These are phyloP conservation scores for Teunomyces gatunensis DNA, from an alignment of 805 yeast species.

Conservation along the genomic window DNA sequence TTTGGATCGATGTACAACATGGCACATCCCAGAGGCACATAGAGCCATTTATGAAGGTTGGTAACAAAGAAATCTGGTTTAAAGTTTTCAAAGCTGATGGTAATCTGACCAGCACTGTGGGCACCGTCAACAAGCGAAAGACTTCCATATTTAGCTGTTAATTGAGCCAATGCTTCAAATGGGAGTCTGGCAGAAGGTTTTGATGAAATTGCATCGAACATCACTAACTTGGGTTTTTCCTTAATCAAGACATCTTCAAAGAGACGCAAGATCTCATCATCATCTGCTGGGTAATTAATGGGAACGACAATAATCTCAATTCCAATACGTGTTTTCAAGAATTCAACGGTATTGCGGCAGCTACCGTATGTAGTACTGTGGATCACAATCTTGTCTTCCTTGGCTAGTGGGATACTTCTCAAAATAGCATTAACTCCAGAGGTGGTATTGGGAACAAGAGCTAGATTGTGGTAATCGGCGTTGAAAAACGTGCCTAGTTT, in stretches of 20 bases:
- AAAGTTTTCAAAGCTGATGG: conserved; percentile 38
- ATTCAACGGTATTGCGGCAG: conserved; percentile 50
- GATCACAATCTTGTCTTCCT: conserved; percentile 51
- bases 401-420: conserved; percentile 49
- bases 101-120: conserved; percentile 59
- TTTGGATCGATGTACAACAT: conserved; percentile 54
- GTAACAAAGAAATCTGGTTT: conserved; percentile 60
- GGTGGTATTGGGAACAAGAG: conserved; percentile 59
- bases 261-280: conserved; percentile 20
- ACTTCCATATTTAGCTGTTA: conserved; percentile 47
- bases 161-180: conserved; percentile 42
- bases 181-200: conserved; percentile 66
- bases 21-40: conserved; percentile 56
- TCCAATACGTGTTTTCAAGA: conserved; percentile 30
- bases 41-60: conserved; percentile 72
- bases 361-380: conserved; percentile 53
- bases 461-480: conserved; percentile 47
- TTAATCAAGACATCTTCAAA: conserved; percentile 21
- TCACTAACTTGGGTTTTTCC: conserved; percentile 35
- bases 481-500: conserved; percentile 41
- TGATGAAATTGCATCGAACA: conserved; percentile 60
- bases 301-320: conserved; percentile 19
- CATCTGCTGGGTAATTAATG: conserved; percentile 13
- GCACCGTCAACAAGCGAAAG: conserved; percentile 71
- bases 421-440: conserved; percentile 56